These are phyloP conservation scores for Cocos nucifera DNA, from an alignment of 176 grass and related monocot species.

Conservation along the genomic window DNA sequence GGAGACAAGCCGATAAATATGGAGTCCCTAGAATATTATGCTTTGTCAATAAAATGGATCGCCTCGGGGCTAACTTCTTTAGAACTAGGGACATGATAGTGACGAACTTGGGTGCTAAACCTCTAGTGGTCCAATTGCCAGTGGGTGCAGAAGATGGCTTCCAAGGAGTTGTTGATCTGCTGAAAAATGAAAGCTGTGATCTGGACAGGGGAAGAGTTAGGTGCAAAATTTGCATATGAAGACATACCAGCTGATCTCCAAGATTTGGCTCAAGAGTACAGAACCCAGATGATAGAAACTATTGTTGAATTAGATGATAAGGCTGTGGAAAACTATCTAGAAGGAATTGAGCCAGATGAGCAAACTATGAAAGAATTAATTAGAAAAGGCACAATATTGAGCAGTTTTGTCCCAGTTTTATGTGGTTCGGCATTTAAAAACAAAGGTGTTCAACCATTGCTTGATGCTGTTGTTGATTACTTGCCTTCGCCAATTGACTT, in stretches of 20 bases:
- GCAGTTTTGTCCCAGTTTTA: slow-evolving; percentile 81
- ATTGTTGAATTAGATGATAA: slow-evolving; percentile 87
- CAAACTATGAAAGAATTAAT: slow-evolving; percentile 74
- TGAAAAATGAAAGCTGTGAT: slow-evolving; percentile 89
- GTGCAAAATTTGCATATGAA: slow-evolving; percentile 74
- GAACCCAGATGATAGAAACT: slow-evolving; percentile 69
- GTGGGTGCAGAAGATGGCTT: slow-evolving; percentile 93
- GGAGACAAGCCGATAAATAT: slow-evolving; percentile 97
- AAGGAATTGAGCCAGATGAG: slow-evolving; percentile 83
- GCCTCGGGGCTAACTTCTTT: slow-evolving; percentile 89
- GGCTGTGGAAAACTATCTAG: slow-evolving; percentile 79
- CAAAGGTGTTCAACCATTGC: slow-evolving; percentile 90
- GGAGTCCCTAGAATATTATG: slow-evolving; percentile 96
- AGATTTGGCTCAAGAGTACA: slow-evolving; percentile 68
- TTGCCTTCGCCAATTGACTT: slow-evolving; percentile 83
- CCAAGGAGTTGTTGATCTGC: slow-evolving; percentile 81
- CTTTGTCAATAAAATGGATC: slow-evolving; percentile 98
- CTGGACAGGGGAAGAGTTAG: slow-evolving; percentile 90
- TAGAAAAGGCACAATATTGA: slow-evolving; percentile 72
- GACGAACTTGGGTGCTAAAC: slow-evolving; percentile 88
- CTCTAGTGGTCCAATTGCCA: slow-evolving; percentile 86
- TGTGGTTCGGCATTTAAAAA: slow-evolving; percentile 98
- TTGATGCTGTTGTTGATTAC: slow-evolving; percentile 97
- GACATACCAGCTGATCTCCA: slow-evolving; percentile 85
- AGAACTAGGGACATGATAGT: slow-evolving; percentile 98